Evolutionary conservation across 2,329 filamentous ascomycete species (phyloP).

Genomic region (Fonsecaea nubica): DNA sequence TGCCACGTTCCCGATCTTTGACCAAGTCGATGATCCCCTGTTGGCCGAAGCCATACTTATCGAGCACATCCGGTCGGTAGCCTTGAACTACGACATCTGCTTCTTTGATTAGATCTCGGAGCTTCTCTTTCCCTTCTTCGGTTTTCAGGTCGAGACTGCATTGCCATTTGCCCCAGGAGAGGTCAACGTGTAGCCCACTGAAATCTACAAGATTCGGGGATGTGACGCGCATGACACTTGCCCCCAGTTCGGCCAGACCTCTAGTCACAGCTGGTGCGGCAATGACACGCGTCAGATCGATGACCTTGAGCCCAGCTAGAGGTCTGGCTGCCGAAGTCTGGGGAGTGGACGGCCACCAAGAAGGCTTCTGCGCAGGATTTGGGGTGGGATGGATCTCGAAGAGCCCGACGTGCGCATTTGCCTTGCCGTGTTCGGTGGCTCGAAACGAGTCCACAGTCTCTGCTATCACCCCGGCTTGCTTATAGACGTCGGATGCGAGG

Average conservation of each 20-base stretch:
- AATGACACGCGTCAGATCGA: slow-evolving; percentile 57
- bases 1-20: slow-evolving; percentile 50
- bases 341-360: slow-evolving; percentile 32
- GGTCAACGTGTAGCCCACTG: slow-evolving; percentile 72
- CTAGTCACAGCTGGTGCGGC: slow-evolving; percentile 54
- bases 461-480: slow-evolving; percentile 52
- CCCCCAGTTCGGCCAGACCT: slow-evolving; percentile 54
- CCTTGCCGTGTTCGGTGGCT: slow-evolving; percentile 50
- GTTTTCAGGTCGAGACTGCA: slow-evolving; percentile 61
- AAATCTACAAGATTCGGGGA: slow-evolving; percentile 50
- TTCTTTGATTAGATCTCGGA: slow-evolving; percentile 54
- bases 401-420: slow-evolving; percentile 51
- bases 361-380: slow-evolving; percentile 25
- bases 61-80: slow-evolving; percentile 58
- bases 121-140: slow-evolving; percentile 48
- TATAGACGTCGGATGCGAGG: slow-evolving; percentile 47
- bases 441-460: slow-evolving; percentile 49
- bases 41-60: slow-evolving; percentile 66
- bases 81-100: slow-evolving; percentile 63
- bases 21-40: slow-evolving; percentile 52
- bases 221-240: slow-evolving; percentile 56
- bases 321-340: slow-evolving; percentile 46
- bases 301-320: slow-evolving; percentile 57
- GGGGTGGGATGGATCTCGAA: slow-evolving; percentile 46
- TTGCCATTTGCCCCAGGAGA: slow-evolving; percentile 74